phyloP scores from a whole-genome alignment of 768 basidiomycete species.

The Boletus sp. region DNA sequence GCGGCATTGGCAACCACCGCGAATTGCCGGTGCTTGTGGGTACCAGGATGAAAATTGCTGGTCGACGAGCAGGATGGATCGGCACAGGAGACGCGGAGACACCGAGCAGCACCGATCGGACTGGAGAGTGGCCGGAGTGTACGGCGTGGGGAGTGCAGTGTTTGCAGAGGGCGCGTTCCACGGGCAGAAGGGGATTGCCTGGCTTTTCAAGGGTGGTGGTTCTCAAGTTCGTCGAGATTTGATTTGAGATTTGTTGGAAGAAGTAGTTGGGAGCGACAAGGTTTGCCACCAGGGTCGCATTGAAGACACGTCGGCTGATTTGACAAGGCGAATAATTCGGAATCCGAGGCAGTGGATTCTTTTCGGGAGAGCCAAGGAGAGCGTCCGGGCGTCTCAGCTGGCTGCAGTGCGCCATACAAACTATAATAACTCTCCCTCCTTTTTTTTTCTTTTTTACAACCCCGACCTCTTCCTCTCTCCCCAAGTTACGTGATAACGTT shows the following conservation, averaged over 20 bases:
- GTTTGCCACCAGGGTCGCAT: slow-evolving; percentile 37
- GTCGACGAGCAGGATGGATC: background rate
- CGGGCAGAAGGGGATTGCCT: slow-evolving; percentile 21
- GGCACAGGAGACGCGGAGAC: too few species aligned
- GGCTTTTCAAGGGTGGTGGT: slow-evolving; percentile 11
- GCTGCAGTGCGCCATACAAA: slow-evolving; percentile 19
- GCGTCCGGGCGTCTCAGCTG: slow-evolving; percentile 25
- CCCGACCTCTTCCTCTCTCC: slow-evolving; percentile 47
- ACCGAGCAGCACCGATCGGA: background rate
- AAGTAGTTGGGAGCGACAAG: slow-evolving; percentile 24
- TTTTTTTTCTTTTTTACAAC: slow-evolving; percentile 42
- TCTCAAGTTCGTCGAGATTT: slow-evolving; percentile 31
- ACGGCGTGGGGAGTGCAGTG: slow-evolving; percentile 1
- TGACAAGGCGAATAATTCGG: slow-evolving; percentile 50
- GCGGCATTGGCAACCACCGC: slow-evolving; percentile 28
- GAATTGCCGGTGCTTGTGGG: slow-evolving; percentile 24
- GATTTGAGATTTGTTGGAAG: slow-evolving; percentile 30
- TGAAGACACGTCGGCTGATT: slow-evolving; percentile 35
- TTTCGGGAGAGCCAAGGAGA: slow-evolving; percentile 21
- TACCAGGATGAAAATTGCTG: slow-evolving; percentile 2
- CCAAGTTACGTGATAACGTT: slow-evolving; percentile 43
- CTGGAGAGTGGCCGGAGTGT: background rate
- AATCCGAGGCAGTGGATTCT: slow-evolving; percentile 38
- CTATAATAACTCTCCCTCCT: slow-evolving; percentile 36
- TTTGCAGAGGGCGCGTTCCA: background rate